phyloP scores from a whole-genome alignment of 2,329 filamentous ascomycete species.

The Dactylellina sp. region DNA sequence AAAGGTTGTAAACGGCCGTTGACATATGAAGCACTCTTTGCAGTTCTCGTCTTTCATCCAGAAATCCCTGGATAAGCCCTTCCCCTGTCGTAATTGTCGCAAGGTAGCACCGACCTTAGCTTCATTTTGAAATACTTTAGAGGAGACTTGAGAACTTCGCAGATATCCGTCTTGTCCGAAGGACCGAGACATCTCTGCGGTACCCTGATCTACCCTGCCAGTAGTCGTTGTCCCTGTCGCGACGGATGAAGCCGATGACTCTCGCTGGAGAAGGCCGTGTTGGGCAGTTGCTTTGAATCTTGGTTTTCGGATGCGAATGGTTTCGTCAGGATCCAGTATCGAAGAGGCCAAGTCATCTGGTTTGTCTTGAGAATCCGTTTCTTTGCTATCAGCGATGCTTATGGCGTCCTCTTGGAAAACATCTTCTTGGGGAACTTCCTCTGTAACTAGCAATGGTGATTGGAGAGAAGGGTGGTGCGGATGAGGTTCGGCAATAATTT shows the following conservation, averaged over 20 bases:
- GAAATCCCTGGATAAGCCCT: slow-evolving; percentile 87
- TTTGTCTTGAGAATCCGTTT: slow-evolving; percentile 24
- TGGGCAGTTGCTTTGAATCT: slow-evolving; percentile 37
- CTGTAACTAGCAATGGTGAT: slow-evolving; percentile 36
- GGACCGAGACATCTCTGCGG: slow-evolving; percentile 48
- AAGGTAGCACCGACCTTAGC: slow-evolving; percentile 62
- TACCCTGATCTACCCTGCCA: slow-evolving; percentile 41
- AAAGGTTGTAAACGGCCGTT: slow-evolving; percentile 90
- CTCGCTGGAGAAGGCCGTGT: slow-evolving; percentile 50
- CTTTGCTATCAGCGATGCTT: slow-evolving; percentile 29
- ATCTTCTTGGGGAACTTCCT: slow-evolving; percentile 37
- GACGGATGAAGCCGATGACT: slow-evolving; percentile 49
- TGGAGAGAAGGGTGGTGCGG: slow-evolving; percentile 41
- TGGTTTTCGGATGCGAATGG: slow-evolving; percentile 20
- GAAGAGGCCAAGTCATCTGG: slow-evolving; percentile 14
- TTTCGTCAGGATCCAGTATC: slow-evolving; percentile 35
- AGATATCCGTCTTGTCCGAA: slow-evolving; percentile 37
- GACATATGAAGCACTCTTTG: slow-evolving; percentile 95
- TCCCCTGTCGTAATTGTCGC: slow-evolving; percentile 80
- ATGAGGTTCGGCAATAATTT: slow-evolving; percentile 46
- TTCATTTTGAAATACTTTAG: slow-evolving; percentile 61
- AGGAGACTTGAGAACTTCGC: slow-evolving; percentile 42
- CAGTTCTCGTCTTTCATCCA: slow-evolving; percentile 99
- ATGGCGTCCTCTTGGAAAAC: slow-evolving; percentile 2
- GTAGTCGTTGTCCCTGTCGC: slow-evolving; percentile 53